phyloP scores from a whole-genome alignment of 2,329 filamentous ascomycete species.

The Fusarium equiseti region DNA sequence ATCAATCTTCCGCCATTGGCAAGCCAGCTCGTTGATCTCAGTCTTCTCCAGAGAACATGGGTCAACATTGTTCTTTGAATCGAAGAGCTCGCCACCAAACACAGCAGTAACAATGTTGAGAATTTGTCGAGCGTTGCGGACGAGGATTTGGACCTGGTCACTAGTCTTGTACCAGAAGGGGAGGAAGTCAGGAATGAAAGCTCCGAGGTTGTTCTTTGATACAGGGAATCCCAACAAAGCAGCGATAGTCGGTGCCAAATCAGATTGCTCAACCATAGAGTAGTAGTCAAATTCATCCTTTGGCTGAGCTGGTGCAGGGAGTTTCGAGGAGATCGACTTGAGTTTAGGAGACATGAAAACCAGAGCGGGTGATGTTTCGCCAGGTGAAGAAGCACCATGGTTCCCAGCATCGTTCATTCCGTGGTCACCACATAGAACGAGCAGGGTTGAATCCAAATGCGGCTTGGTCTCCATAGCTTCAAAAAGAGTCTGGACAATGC shows the following conservation, averaged over 20 bases:
- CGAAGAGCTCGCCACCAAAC: conserved; percentile 66
- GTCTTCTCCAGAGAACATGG: conserved; percentile 53
- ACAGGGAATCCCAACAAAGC: conserved; percentile 89
- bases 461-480: conserved; percentile 75
- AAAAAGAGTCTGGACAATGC: conserved; percentile 81
- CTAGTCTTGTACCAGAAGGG: conserved; percentile 72
- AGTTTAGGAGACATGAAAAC: conserved; percentile 92
- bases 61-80: conserved; percentile 47
- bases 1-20: conserved; percentile 69
- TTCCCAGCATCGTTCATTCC: conserved; percentile 99
- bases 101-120: conserved; percentile 80
- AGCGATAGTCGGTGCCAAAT: conserved; percentile 89
- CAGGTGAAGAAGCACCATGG: conserved; percentile 91
- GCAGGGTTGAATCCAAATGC: conserved; percentile 81
- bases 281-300: conserved; percentile 86
- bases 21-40: conserved; percentile 71
- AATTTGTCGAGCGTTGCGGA: conserved; percentile 85
- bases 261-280: conserved; percentile 87
- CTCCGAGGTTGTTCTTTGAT: conserved; percentile 89
- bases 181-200: conserved; percentile 84
- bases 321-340: conserved; percentile 62
- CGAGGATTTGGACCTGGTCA: conserved; percentile 75
- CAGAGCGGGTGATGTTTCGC: conserved; percentile 93
- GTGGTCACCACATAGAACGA: conserved; percentile 92
- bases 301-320: conserved; percentile 67